Base-by-base conservation (phyloP, 2,329 filamentous ascomycete species). In the Paracamarosporium sp. region DNA sequence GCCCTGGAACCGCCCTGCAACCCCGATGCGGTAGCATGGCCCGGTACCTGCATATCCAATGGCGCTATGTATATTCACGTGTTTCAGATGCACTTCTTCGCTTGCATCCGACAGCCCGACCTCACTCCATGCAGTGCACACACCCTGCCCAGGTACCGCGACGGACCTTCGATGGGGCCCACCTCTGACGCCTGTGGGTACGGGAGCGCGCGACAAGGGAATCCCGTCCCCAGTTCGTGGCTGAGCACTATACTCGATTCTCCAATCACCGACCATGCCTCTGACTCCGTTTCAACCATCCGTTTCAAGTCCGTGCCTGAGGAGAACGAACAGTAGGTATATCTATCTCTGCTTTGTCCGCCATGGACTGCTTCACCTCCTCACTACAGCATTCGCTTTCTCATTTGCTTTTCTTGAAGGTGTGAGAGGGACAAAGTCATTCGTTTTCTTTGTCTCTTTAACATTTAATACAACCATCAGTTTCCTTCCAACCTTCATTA, bases 381-480 rank as follows among this genome's bases (percentile, higher is more conserved):
- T 62, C 64, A 64, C 61, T 43, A 48, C 59, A 64, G 58, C 59
- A 40, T 56, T 56, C 45, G 51, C 60, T 53, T 50, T 61, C 59
- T 61, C 59, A 65, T 67, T 62, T 17, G 56, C 35, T 60, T 56
- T 57, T 48, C 48, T 44, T 50, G 53, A 24, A 33, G 56, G 50
- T 58, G 57, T 53, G 48, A 62, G 59, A 63, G 54, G 63, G 63
- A 69, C 71, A 72, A 69, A 72, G 72, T 75, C 74, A 73, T 64
- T 76, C 74, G 71, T 72, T 78, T 68, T 65, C 72, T 74, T 72
- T 75, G 65, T 58, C 66, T 62, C 66, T 65, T 69, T 72, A 70
- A 68, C 67, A 59, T 74, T 69, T 59, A 64, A 61, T 61, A 58
- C 57, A 63, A 70, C 62, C 54, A 69, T 40, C 60, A 57, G 62